These are phyloP conservation scores for Castanospermum australe DNA, from an alignment of 306 rosid genomes.

Conservation along the genomic window DNA sequence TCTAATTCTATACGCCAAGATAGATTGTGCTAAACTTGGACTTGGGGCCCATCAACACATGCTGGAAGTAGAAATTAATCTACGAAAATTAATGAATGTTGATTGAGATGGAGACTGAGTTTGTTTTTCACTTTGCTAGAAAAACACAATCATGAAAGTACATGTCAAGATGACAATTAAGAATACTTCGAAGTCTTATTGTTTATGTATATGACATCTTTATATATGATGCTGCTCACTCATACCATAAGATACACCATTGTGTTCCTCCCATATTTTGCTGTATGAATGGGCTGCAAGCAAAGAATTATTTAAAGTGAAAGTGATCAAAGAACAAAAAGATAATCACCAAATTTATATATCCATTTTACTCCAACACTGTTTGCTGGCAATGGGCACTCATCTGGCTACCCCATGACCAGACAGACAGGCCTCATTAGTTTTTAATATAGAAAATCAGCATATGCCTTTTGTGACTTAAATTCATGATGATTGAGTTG, in stretches of 20 bases:
- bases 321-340: not conserved
- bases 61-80: not conserved
- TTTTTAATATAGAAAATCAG: not conserved
- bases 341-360: not conserved
- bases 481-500: not conserved
- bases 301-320: not conserved
- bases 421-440: constrained; percentile 16
- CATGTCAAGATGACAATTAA: not conserved
- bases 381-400: constrained; percentile 21
- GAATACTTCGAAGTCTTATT: not conserved
- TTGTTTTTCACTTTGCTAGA: not conserved
- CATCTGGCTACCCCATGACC: constrained; percentile 26
- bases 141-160: not conserved
- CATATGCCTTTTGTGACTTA: not conserved
- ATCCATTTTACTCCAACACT: constrained; percentile 14
- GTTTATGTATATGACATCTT: not conserved
- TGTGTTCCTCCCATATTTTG: constrained; percentile 34
- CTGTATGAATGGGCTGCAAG: constrained; percentile 34
- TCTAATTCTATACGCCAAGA: not conserved
- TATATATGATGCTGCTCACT: not conserved
- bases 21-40: not conserved
- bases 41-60: not conserved
- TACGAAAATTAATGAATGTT: not conserved
- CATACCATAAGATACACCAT: not conserved
- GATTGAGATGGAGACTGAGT: not conserved